phyloP scores from a whole-genome alignment of 176 grass and related monocot species.

The Stipa capillata region DNA sequence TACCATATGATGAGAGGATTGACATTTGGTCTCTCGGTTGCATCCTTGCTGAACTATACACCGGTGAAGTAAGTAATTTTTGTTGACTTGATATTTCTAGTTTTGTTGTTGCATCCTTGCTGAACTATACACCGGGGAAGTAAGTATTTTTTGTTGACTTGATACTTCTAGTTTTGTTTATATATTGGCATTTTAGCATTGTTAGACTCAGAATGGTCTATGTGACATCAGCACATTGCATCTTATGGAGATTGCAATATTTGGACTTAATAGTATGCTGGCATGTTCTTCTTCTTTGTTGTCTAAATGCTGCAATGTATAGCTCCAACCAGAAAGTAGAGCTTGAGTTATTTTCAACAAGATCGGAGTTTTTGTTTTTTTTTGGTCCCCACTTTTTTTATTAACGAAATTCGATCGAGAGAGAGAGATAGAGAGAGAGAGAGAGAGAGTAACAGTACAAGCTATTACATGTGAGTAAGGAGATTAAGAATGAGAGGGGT shows the following conservation, averaged over 20 bases:
- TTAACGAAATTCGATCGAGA: too few species aligned
- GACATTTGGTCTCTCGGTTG: conserved; percentile 99
- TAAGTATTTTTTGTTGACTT: conserved; percentile 26
- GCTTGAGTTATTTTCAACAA: too few species aligned
- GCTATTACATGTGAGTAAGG: too few species aligned
- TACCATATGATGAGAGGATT: conserved; percentile 92
- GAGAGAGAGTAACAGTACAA: too few species aligned
- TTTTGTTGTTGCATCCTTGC: conserved; percentile 95
- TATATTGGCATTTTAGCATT: neutral
- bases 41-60: conserved; percentile 86
- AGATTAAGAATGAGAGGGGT: too few species aligned
- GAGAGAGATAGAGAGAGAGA: too few species aligned
- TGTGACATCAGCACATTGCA: neutral
- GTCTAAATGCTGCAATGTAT: conserved; percentile 4
- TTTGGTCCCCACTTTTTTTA: too few species aligned
- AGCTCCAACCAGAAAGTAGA: neutral
- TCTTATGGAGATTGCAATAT: neutral
- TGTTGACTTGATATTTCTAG: neutral
- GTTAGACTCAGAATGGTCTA: neutral
- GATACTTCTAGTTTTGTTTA: neutral
- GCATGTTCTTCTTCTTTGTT: neutral
- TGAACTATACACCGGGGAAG: conserved; percentile 81
- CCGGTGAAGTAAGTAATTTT: conserved; percentile 57
- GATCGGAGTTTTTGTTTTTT: too few species aligned
- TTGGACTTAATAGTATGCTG: neutral